Evolutionary conservation across 78 protist genomes (phyloP), one percentile per base, ranked within the genome.

Genomic region (Cyanophora paradoxa): DNA sequence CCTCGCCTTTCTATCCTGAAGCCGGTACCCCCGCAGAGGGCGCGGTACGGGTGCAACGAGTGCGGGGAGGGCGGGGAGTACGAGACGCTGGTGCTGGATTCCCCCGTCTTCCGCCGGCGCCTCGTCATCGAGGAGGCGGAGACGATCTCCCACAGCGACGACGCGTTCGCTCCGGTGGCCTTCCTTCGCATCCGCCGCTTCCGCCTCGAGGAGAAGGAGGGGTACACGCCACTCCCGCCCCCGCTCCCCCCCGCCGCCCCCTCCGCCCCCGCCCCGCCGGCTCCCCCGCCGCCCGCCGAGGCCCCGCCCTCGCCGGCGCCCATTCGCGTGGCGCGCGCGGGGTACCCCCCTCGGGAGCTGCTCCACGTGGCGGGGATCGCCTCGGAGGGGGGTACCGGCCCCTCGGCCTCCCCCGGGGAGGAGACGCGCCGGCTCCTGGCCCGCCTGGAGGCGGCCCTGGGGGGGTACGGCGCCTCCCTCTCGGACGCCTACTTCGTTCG

Each of bases 41-140:
- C 22, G 33, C 36, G 33, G 5, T 57, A 26, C 42, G 82, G 76
- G 42, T 40, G 58, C 52, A 79, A 96, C 61, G 80, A 74, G 6
- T 86, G 94, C 73, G 99, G 99, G 37, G 99, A 97, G 44, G 99
- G 99, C 30, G 99, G 99, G 39, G 99, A 97, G 83, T 97, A 91
- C 72, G 99, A 97, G 73, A 87, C 98, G 14, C 39, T 97, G 14
- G 75, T 84, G 0, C 59, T 92, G 4, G 97, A 92, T 65, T 78
- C 93, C 54, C 98, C 98, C 8, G 46, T 93, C 42, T 92, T 86
- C 66, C 56, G 17, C n/a, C 42, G 28, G 50, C 77, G 82, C n/a
- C 59, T 83, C 58, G 40, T 34, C 30, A 20, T 50, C 16, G 66
- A 40, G 5, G 44, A 70, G 16, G 0, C 48, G 16, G 6, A 5